Evolutionary conservation across 441 rosid genomes (phyloP).

Genomic region (Metrosideros polymorpha): DNA sequence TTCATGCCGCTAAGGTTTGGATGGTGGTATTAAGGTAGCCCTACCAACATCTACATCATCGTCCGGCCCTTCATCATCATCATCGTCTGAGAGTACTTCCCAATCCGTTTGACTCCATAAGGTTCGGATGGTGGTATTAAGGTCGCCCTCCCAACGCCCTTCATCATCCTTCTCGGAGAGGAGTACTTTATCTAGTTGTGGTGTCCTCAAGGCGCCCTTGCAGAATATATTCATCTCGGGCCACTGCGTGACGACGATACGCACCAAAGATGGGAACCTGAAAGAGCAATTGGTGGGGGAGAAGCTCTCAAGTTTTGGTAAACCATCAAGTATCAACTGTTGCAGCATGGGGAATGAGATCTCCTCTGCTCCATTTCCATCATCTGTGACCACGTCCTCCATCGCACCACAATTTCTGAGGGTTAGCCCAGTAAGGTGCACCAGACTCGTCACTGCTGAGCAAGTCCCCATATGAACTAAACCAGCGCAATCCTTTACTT

Average conservation of each 20-base stretch:
- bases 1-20: neutral
- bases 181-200: neutral
- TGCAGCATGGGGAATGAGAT: neutral
- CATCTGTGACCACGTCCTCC: neutral
- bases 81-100: too few relatives aligned
- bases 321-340: fast-evolving
- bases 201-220: neutral
- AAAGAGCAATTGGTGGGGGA: fast-evolving
- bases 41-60: neutral
- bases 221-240: neutral
- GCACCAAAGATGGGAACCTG: fast-evolving
- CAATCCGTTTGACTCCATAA: neutral
- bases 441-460: neutral
- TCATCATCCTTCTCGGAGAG: fast-evolving
- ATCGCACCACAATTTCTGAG: neutral
- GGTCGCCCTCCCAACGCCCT: neutral
- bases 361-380: neutral
- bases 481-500: fast-evolving
- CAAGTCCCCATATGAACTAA: neutral
- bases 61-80: fast-evolving
- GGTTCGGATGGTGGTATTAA: neutral
- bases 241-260: fast-evolving
- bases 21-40: neutral
- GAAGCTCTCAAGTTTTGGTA: neutral
- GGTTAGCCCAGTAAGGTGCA: neutral